Base-by-base conservation (phyloP, 768 basidiomycete species). In the Leccinum subtestaceum region DNA sequence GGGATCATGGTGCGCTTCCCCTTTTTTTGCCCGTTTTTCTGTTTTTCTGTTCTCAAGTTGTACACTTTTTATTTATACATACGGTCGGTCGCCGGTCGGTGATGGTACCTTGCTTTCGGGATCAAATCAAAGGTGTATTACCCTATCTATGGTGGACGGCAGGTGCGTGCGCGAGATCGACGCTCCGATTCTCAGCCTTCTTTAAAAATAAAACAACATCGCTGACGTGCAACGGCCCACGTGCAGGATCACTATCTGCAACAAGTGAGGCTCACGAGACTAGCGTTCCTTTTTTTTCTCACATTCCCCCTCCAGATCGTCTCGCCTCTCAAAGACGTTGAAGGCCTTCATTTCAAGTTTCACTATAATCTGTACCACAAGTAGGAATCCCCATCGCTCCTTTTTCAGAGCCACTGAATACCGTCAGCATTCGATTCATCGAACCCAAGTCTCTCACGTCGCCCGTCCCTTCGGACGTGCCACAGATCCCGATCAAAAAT, bases 261-360 rank as follows among this genome's bases (percentile, higher is more conserved):
- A 74, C 96, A 98, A 78, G 90, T 87, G 64, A 60, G 75, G 13
- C 31, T 46, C 38, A 7, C 40, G 19, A 17, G 6, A 2, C 21
- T n/a, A 12, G 0, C 0, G 17, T 19, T 27, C 6, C 46, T 15
- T 31, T 21, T 34, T 21, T 23, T 25, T 25, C n/a, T 48, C n/a
- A 15, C 3, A 7, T 23, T 8, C 25, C 23, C 19, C 19, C 2
- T 17, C 3, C 55, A 92, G 90, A 85, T 98, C 57, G 95, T 99
- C 7, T 95, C 93, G 0, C 95, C 97, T 2, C 82, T 89, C 63
- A 99, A 99, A 76, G 97, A 99, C 65, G 97, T 99, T 60, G 97
- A 99, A 75, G 96, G 97, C 2, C 80, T 99, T 54, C 86, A 99
- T 75, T 93, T 92, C 79, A 95, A 95, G 71, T 98, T 97, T 71